Evolutionary conservation across 2,329 filamentous ascomycete genomes (phyloP).

Genomic region (Diaporthe capsici): DNA sequence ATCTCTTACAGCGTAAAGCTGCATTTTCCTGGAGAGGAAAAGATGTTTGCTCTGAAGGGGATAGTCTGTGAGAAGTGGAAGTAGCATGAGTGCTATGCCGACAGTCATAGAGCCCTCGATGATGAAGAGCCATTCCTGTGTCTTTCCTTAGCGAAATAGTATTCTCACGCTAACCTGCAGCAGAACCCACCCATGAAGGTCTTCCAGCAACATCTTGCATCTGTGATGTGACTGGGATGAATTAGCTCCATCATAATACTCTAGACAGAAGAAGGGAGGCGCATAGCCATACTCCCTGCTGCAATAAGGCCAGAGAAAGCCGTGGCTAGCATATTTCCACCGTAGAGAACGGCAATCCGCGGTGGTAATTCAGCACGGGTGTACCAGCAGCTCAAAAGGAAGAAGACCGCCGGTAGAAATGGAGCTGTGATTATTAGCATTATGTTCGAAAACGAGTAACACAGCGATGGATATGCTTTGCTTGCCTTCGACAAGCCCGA

Average conservation of each 20-base stretch:
- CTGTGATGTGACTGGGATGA: neutral
- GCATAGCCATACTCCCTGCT: neutral
- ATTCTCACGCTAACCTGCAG: fast-evolving
- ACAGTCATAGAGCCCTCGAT: slow-evolving; percentile 55
- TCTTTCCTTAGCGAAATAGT: neutral
- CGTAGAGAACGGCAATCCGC: slow-evolving; percentile 54
- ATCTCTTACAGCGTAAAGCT: slow-evolving; percentile 11
- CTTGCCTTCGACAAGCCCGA: slow-evolving; percentile 30
- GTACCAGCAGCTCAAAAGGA: slow-evolving; percentile 54
- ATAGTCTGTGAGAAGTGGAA: slow-evolving; percentile 43
- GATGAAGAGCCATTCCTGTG: slow-evolving; percentile 53
- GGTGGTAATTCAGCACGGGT: slow-evolving; percentile 55
- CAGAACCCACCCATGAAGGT: slow-evolving; percentile 1
- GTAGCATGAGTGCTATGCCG: slow-evolving; percentile 48
- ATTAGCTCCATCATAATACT: neutral
- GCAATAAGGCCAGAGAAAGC: slow-evolving; percentile 55
- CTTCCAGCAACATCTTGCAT: neutral
- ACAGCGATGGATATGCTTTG: neutral
- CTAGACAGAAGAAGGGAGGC: neutral
- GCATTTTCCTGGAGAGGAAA: slow-evolving; percentile 42
- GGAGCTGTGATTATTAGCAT: neutral
- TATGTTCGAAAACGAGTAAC: neutral
- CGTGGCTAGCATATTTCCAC: slow-evolving; percentile 53
- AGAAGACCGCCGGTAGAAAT: slow-evolving; percentile 8
- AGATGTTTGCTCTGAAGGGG: slow-evolving; percentile 42